Conservation (phyloP, 139 green algal genomes). For the Chlorella sorokiniana region DNA sequence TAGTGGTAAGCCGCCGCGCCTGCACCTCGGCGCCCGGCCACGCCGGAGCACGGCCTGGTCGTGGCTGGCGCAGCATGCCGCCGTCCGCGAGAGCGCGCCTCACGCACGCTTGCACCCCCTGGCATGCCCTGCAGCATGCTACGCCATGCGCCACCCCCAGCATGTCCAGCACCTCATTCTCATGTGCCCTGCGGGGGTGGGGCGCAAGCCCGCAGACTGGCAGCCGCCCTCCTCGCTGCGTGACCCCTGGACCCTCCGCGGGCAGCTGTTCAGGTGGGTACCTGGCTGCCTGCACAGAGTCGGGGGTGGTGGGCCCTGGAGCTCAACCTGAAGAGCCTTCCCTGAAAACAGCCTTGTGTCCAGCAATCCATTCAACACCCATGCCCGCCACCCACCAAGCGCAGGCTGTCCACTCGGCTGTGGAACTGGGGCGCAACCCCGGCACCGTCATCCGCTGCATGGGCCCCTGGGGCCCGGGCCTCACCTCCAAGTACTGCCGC, state of each 20-base stretch:
- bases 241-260: slow-evolving; percentile 45
- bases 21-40: too few species aligned
- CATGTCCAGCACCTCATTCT: slow-evolving; percentile 87
- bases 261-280: slow-evolving; percentile 50
- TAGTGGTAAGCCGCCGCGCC: too few species aligned
- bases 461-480: slow-evolving; percentile 68
- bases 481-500: slow-evolving; percentile 59
- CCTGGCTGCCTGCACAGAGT: not conserved
- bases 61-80: too few species aligned
- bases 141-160: slow-evolving; percentile 82
- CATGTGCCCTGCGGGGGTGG: slow-evolving; percentile 84
- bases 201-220: slow-evolving; percentile 64
- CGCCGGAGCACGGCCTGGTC: too few species aligned
- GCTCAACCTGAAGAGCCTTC: too few species aligned
- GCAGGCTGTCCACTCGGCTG: slow-evolving; percentile 25
- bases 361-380: not conserved
- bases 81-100: not conserved
- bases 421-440: slow-evolving; percentile 82
- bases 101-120: not conserved
- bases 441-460: slow-evolving; percentile 70
- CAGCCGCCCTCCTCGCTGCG: slow-evolving; percentile 42
- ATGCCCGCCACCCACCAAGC: not conserved
- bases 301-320: too few species aligned
- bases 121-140: slow-evolving; percentile 52
- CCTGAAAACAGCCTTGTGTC: too few species aligned